These are phyloP conservation scores for Mikania micrantha DNA, from an alignment of 129 eudicot species.

Conservation along the genomic window DNA sequence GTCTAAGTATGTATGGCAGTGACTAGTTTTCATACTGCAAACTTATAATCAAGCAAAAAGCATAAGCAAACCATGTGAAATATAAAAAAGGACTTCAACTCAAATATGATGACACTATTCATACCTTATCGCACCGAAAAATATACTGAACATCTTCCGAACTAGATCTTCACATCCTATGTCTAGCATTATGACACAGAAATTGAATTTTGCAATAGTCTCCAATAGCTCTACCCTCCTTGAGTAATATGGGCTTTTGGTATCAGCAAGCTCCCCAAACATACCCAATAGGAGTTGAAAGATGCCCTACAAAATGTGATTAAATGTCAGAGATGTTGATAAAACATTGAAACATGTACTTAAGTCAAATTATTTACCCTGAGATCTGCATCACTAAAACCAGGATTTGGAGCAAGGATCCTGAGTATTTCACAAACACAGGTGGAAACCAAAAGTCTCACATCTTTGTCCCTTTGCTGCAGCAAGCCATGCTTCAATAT, in stretches of 20 bases:
- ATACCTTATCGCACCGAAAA: conserved; percentile 72
- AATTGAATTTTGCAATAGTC: conserved; percentile 64
- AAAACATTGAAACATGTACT: neutral
- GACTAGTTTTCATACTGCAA: conserved; percentile 6
- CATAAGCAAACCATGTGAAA: neutral
- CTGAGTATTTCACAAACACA: conserved; percentile 87
- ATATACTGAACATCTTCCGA: conserved; percentile 66
- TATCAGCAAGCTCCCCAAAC: conserved; percentile 73
- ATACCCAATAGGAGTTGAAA: conserved; percentile 66
- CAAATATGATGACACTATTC: neutral
- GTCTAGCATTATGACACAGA: conserved; percentile 78
- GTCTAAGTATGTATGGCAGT: conserved; percentile 1
- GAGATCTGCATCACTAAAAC: conserved; percentile 44
- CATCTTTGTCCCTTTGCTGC: conserved; percentile 75
- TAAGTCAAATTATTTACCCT: conserved; percentile 42
- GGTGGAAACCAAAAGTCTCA: conserved; percentile 68
- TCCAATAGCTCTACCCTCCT: conserved; percentile 68
- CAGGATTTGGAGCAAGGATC: conserved; percentile 83
- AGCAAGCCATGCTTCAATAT: conserved; percentile 72
- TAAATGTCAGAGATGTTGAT: conserved; percentile 10
- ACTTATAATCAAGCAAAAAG: neutral
- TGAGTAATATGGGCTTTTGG: conserved; percentile 53
- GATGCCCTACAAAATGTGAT: conserved; percentile 46
- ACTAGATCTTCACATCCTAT: conserved; percentile 66
- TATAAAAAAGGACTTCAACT: conserved; percentile 8